Conservation (phyloP, 2,329 filamentous ascomycete species). For the Claviceps pusilla region DNA sequence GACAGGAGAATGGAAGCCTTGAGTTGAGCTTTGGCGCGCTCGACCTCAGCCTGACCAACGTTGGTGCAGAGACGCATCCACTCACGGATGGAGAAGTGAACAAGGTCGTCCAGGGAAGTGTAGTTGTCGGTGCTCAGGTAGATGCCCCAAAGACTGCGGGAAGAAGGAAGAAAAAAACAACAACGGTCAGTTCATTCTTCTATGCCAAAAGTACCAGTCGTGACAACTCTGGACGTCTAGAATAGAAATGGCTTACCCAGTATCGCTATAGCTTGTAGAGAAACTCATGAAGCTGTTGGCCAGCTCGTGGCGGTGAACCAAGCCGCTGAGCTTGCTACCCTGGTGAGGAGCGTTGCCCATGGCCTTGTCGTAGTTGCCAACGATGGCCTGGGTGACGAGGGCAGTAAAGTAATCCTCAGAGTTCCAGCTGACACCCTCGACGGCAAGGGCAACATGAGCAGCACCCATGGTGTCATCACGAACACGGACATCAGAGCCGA, state of each 20-base stretch:
- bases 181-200: background rate
- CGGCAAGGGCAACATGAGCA: conserved; percentile 94
- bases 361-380: conserved; percentile 98
- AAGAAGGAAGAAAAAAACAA: background rate
- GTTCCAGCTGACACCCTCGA: conserved; percentile 99
- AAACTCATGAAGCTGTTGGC: conserved; percentile 99
- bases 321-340: conserved; percentile 92
- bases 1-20: conserved; percentile 96
- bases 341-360: conserved; percentile 96
- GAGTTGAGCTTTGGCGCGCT: conserved; percentile 97
- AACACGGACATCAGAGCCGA: conserved; percentile 89
- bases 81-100: conserved; percentile 96
- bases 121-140: conserved; percentile 90
- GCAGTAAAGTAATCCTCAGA: conserved; percentile 98
- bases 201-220: conserved; percentile 4
- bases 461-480: conserved; percentile 92
- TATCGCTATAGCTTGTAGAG: conserved; percentile 98
- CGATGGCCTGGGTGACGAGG: conserved; percentile 92
- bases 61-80: conserved; percentile 89
- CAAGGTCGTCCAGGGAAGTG: conserved; percentile 79
- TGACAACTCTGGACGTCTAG: conserved; percentile 5
- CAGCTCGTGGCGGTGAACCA: conserved; percentile 85
- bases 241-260: conserved; percentile 55
- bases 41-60: conserved; percentile 79
- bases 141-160: conserved; percentile 87